A percentile compares a stretch with the other conserved stretches of the same genome.
Conservation (phyloP, 306 rosid species). For the Cucumis cinereus region DNA sequence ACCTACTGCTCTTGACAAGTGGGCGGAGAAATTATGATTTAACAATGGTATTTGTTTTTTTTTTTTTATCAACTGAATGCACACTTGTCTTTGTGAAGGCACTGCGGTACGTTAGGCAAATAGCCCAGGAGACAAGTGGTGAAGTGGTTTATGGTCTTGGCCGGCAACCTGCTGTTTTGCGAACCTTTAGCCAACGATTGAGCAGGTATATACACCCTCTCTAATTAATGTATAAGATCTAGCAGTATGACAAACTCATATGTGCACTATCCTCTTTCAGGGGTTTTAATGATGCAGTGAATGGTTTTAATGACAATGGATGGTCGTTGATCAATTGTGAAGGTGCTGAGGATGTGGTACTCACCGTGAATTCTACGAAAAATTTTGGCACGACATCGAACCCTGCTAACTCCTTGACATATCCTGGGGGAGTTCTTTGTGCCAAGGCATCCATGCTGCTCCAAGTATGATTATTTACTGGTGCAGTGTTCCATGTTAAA, state of each 20-base stretch:
- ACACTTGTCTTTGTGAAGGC: slow-evolving; percentile 39
- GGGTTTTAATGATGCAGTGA: slow-evolving; percentile 93
- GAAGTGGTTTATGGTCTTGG: slow-evolving; percentile 94
- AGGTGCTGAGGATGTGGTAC: slow-evolving; percentile 79
- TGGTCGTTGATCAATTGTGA: slow-evolving; percentile 80
- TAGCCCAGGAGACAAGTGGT: slow-evolving; percentile 95
- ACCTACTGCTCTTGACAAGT: not conserved
- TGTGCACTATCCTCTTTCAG: slow-evolving; percentile 22
- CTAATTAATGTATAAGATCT: not conserved
- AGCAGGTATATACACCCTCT: slow-evolving; percentile 37
- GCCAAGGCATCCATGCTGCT: slow-evolving; percentile 98
- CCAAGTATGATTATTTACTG: slow-evolving; percentile 45
- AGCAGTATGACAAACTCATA: not conserved
- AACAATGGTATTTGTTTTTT: not conserved
- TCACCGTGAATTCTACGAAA: slow-evolving; percentile 67
- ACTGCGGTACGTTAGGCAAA: slow-evolving; percentile 72
- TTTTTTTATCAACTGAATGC: not conserved
- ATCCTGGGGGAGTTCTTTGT: slow-evolving; percentile 84
- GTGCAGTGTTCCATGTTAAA: not conserved
- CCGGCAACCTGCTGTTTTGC: slow-evolving; percentile 88
- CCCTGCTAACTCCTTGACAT: slow-evolving; percentile 58
- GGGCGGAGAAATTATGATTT: not conserved
- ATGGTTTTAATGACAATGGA: slow-evolving; percentile 94
- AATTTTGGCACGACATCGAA: slow-evolving; percentile 48
- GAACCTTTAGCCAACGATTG: slow-evolving; percentile 92